Conservation (phyloP, 2,329 filamentous ascomycete species). For the Fusarium vanettenii region DNA sequence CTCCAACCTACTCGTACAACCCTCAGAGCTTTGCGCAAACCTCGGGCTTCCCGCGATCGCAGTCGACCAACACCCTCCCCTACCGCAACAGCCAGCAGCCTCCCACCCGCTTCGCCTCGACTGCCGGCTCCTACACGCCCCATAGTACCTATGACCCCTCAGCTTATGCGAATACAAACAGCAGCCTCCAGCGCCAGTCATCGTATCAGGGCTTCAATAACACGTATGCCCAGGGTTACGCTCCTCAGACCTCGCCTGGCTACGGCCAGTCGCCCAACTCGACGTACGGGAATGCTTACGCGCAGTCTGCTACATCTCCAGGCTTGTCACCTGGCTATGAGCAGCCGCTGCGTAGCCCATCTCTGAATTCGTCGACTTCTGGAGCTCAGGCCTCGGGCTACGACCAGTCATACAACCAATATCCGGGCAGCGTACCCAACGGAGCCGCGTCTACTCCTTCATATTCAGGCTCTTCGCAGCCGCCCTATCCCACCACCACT, state of each 20-base stretch:
- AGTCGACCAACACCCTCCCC: conserved; percentile 63
- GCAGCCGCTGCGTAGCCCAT: conserved; percentile 53
- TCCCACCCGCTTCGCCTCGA: conserved; percentile 54
- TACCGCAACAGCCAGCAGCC: conserved; percentile 59
- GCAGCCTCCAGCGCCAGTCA: conserved; percentile 61
- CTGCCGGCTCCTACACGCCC: conserved; percentile 59
- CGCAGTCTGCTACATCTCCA: conserved; percentile 44
- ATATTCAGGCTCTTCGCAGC: conserved; percentile 51
- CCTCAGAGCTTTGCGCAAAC: conserved; percentile 70
- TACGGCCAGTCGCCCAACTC: conserved; percentile 55
- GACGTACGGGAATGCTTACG: conserved; percentile 45
- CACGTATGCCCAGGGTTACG: conserved; percentile 57
- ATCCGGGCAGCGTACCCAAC: conserved; percentile 54
- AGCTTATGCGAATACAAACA: conserved; percentile 62
- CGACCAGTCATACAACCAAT: conserved; percentile 52
- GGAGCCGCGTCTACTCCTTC: conserved; percentile 53
- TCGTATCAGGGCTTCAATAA: conserved; percentile 62
- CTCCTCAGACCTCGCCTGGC: conserved; percentile 49
- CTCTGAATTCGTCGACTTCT: conserved; percentile 43
- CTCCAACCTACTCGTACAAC: conserved; percentile 72
- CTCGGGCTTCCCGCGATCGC: conserved; percentile 55
- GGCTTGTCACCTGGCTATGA: conserved; percentile 54
- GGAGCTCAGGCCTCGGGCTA: conserved; percentile 48
- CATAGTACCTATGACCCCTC: conserved; percentile 69
- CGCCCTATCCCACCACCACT: conserved; percentile 64